phyloP scores from a whole-genome alignment of 2,329 filamentous ascomycete species.

The Claviceps arundinis region DNA sequence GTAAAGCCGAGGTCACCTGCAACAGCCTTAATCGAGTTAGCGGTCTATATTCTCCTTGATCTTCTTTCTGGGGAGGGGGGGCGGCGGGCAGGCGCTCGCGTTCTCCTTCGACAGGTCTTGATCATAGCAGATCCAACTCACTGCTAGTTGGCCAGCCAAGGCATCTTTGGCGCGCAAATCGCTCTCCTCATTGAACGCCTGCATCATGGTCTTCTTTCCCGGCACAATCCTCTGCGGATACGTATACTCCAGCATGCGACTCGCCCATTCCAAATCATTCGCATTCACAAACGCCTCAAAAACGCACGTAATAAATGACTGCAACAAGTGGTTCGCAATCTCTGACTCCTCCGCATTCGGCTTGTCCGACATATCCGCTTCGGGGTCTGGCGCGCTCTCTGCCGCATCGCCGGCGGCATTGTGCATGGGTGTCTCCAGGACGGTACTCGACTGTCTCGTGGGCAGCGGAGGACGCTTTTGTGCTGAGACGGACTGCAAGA shows the following conservation, averaged over 20 bases:
- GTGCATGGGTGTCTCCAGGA: constrained; percentile 40
- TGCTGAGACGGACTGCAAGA: constrained; percentile 55
- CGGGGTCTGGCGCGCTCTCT: constrained; percentile 48
- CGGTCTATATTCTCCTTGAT: no score
- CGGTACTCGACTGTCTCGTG: constrained; percentile 43
- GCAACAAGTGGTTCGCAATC: constrained; percentile 51
- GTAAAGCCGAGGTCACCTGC: constrained; percentile 47
- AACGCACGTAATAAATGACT: constrained; percentile 66
- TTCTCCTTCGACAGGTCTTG: no score
- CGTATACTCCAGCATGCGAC: constrained; percentile 54
- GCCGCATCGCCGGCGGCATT: constrained; percentile 40
- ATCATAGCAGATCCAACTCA: constrained; percentile 23
- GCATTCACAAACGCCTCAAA: constrained; percentile 59
- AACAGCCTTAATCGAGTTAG: constrained; percentile 33
- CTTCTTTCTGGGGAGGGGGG: no score
- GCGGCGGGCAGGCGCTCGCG: no score
- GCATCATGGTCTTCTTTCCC: constrained; percentile 45
- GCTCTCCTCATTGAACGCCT: constrained; percentile 51
- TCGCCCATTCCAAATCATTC: constrained; percentile 47
- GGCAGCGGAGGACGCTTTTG: constrained; percentile 52
- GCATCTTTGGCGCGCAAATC: constrained; percentile 47
- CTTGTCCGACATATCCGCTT: constrained; percentile 27
- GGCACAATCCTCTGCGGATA: constrained; percentile 51
- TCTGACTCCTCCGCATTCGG: constrained; percentile 41
- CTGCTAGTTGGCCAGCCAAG: constrained; percentile 59